Conservation (phyloP, 768 basidiomycete species). For the Leccinum sublutescens region DNA sequence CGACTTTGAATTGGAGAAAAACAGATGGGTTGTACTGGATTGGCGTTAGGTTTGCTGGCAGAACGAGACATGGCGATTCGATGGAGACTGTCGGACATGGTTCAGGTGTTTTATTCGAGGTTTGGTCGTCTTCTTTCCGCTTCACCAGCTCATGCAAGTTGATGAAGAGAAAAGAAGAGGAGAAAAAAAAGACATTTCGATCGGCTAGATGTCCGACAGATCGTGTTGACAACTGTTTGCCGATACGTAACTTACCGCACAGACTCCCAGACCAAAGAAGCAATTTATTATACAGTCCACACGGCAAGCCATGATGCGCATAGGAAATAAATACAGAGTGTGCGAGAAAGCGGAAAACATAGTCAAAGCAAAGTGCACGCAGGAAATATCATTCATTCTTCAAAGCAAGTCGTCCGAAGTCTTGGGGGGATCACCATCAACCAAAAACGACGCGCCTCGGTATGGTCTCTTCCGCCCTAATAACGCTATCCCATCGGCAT, state of each 20-base stretch:
- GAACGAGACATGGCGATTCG: slow-evolving; percentile 48
- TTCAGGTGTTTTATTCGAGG: slow-evolving; percentile 7
- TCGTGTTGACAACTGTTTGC: slow-evolving; percentile 28
- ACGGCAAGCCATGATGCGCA: neutral
- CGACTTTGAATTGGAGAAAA: slow-evolving; percentile 28
- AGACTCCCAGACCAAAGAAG: too few species aligned
- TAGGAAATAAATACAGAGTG: neutral
- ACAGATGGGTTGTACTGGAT: slow-evolving; percentile 36
- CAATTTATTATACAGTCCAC: neutral
- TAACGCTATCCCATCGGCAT: slow-evolving; percentile 16
- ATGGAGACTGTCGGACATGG: slow-evolving; percentile 26
- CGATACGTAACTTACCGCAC: neutral
- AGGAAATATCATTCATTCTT: neutral
- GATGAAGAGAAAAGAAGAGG: slow-evolving; percentile 51
- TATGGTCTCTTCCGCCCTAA: slow-evolving; percentile 13
- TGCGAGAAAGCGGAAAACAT: neutral
- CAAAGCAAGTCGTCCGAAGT: neutral
- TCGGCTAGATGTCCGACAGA: slow-evolving; percentile 1
- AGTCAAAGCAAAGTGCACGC: neutral
- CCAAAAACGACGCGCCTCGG: neutral
- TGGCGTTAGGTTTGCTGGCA: slow-evolving; percentile 36
- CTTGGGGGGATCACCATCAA: slow-evolving; percentile 10
- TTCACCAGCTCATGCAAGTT: slow-evolving; percentile 40
- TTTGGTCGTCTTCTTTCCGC: slow-evolving; percentile 45
- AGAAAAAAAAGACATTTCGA: slow-evolving; percentile 15